These are phyloP conservation scores for Penicillium sp. DNA, from an alignment of 2,329 filamentous ascomycete genomes.

Conservation along the genomic window DNA sequence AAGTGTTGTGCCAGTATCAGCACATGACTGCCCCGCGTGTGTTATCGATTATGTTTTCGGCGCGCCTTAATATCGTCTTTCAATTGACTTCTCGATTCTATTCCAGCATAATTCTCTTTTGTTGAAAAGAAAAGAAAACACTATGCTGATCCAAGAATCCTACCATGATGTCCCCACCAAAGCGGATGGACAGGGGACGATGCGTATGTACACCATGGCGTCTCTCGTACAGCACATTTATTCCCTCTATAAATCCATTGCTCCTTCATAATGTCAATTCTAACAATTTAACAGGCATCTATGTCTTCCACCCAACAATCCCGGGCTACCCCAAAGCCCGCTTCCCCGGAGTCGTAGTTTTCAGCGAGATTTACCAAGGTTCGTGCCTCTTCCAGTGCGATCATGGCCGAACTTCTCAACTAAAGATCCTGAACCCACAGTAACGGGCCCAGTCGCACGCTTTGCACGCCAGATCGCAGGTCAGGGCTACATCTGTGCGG, in stretches of 20 bases:
- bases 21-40: constrained; percentile 26
- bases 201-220: constrained; percentile 31
- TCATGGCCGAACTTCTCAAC: neutral
- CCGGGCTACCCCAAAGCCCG: constrained; percentile 83
- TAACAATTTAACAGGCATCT: constrained; percentile 63
- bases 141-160: constrained; percentile 39
- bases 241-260: neutral
- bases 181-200: constrained; percentile 38
- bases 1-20: constrained; percentile 1
- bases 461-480: constrained; percentile 90
- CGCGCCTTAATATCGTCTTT: neutral
- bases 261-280: neutral
- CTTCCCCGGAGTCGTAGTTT: constrained; percentile 84
- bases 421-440: constrained; percentile 44
- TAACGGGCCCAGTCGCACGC: constrained; percentile 83
- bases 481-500: constrained; percentile 89
- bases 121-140: neutral
- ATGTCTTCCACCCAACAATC: constrained; percentile 81
- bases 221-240: neutral
- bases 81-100: neutral
- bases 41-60: constrained; percentile 22
- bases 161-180: constrained; percentile 39
- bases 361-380: constrained; percentile 97
- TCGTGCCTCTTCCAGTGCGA: constrained; percentile 14
- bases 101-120: neutral